Conservation (phyloP, 176 grass and related monocot species). For the Rhynchospora breviuscula region DNA sequence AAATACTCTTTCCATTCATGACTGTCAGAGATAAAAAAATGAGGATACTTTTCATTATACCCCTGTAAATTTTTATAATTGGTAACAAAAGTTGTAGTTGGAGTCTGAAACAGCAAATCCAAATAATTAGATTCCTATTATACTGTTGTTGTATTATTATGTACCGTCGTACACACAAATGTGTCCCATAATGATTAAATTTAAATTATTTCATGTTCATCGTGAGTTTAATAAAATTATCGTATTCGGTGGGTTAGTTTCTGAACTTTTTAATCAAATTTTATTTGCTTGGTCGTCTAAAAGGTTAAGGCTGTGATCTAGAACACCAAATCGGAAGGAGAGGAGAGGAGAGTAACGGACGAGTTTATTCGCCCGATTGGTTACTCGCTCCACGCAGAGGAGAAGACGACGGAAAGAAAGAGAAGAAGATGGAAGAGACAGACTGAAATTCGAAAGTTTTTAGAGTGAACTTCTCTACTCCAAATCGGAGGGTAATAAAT, state of each 20-base stretch:
- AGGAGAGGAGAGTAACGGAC: no score
- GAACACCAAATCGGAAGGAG: no score
- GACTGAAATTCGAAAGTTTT: no score
- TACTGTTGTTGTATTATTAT: background rate
- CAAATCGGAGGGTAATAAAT: no score
- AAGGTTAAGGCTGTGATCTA: no score
- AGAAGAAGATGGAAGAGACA: no score
- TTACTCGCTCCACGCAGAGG: no score
- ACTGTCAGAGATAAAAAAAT: conserved; percentile 36
- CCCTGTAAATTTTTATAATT: background rate
- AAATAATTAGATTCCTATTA: background rate
- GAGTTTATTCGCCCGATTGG: no score
- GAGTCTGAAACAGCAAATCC: background rate
- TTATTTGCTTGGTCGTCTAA: background rate
- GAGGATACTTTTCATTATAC: background rate
- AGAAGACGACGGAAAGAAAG: no score
- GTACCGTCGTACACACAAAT: background rate
- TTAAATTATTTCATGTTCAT: background rate
- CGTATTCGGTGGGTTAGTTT: background rate
- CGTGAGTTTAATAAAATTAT: background rate
- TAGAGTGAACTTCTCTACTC: no score
- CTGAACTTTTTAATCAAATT: background rate
- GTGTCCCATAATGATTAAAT: background rate
- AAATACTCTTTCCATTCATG: conserved; percentile 58
- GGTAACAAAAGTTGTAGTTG: background rate